Evolutionary conservation across 192 early-diverging fungal genomes (phyloP), one percentile per base, ranked within the genome.

Genomic region (Spizellomyces punctatus): DNA sequence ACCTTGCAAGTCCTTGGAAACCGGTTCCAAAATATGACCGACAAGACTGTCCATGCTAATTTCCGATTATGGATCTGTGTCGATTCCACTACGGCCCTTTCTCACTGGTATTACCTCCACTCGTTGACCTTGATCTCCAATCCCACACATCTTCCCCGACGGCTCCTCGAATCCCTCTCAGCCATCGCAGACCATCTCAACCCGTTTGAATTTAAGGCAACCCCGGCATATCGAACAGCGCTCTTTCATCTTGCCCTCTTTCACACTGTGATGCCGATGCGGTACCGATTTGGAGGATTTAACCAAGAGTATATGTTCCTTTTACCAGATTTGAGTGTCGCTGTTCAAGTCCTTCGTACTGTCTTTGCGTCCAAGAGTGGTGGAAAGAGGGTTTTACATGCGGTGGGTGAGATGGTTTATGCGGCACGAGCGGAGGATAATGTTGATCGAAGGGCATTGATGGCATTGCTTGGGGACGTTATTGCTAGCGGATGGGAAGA

Each of bases 171-270:
- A 10, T 21, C 19, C 12, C 27, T 49, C n/a, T 10, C 64, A 5
- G 21, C 43, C 5, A n/a, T 75, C 41, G 74, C 63, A 44, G 74
- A 69, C 12, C 58, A 75, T 21, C 19, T 75, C 52, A 52, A 19
- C 19, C 74, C 74, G 2, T 59, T 48, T 44, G 74, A 75, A 43
- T 69, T 75, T 56, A 75, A 69, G 36, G 21, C n/a, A 10, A 56
- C 47, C 2, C 14, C 46, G 5, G 44, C 61, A 6, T 75, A 75
- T 48, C 46, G 66, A 17, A 63, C 21, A 8, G 6, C 50, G 4
- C n/a, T 75, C 27, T 45, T 75, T 10, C 54, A 69, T 9, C 43
- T 69, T 14, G n/a, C 44, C 10, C 46, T 22, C n/a, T 69, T 69
- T 21, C 66, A 69, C 68, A 22, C 63, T 6, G 10, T 41, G 4